These are phyloP conservation scores for Nyssa sinensis DNA, from an alignment of 148 eudicot genomes.

Conservation along the genomic window DNA sequence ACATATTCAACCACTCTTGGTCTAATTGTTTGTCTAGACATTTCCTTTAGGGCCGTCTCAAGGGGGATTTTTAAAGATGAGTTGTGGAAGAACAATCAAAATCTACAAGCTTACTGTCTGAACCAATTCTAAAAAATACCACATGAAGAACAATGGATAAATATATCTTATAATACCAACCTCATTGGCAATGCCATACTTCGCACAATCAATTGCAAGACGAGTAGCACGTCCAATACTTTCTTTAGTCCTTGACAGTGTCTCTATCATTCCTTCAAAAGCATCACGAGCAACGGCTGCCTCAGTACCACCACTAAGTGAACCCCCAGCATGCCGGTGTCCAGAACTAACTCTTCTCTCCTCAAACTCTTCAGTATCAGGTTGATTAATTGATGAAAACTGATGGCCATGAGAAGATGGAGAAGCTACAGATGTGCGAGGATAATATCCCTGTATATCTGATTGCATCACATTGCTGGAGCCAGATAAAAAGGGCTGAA, in stretches of 20 bases:
- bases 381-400: slow-evolving; percentile 32
- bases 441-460: slow-evolving; percentile 34
- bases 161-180: slow-evolving; percentile 35
- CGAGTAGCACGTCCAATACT: slow-evolving; percentile 99
- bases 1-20: too few species aligned
- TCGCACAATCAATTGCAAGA: slow-evolving; percentile 98
- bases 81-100: not conserved
- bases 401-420: slow-evolving; percentile 38
- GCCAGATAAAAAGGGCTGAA: slow-evolving; percentile 37
- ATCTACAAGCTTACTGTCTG: too few species aligned
- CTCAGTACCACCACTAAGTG: slow-evolving; percentile 89
- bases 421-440: slow-evolving; percentile 43
- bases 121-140: not conserved
- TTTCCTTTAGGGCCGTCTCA: too few species aligned
- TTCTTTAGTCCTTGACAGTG: slow-evolving; percentile 94
- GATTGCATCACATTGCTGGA: slow-evolving; percentile 35
- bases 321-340: slow-evolving; percentile 47
- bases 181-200: slow-evolving; percentile 93
- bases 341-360: slow-evolving; percentile 60
- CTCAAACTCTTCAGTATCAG: slow-evolving; percentile 53
- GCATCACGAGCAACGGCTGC: slow-evolving; percentile 99
- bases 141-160: not conserved
- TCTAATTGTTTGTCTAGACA: too few species aligned
- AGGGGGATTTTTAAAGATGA: too few species aligned
- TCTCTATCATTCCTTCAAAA: slow-evolving; percentile 99